Evolutionary conservation across 371 early-diverging fungal genomes (phyloP).

Genomic region (Mortierella sp.): DNA sequence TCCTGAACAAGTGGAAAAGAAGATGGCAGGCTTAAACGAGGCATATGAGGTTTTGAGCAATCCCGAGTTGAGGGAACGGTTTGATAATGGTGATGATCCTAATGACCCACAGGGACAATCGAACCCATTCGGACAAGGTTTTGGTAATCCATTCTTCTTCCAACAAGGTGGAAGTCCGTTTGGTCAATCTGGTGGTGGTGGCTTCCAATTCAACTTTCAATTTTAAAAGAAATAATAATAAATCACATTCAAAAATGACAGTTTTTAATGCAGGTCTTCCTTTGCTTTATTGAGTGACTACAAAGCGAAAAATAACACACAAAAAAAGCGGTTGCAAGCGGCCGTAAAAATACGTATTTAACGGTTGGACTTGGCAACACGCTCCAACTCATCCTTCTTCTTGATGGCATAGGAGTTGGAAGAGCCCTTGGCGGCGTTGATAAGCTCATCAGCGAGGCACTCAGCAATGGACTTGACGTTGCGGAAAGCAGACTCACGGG

Average conservation of each 20-base stretch:
- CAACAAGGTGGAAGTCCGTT: slow-evolving; percentile 67
- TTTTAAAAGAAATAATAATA: neutral
- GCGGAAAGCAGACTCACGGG: slow-evolving; percentile 82
- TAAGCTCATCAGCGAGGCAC: slow-evolving; percentile 99
- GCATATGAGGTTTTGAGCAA: slow-evolving; percentile 93
- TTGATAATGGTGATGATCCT: slow-evolving; percentile 95
- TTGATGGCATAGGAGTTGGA: slow-evolving; percentile 99
- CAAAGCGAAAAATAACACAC: slow-evolving; percentile 22
- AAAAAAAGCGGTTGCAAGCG: slow-evolving; percentile 13
- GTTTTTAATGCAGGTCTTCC: slow-evolving; percentile 2
- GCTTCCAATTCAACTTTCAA: slow-evolving; percentile 61
- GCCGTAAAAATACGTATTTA: slow-evolving; percentile 60
- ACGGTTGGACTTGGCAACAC: slow-evolving; percentile 96
- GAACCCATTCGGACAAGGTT: slow-evolving; percentile 71
- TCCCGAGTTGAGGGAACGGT: slow-evolving; percentile 77
- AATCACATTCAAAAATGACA: neutral
- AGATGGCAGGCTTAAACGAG: slow-evolving; percentile 94
- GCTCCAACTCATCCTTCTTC: slow-evolving; percentile 99
- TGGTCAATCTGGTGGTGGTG: slow-evolving; percentile 58
- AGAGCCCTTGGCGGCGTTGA: slow-evolving; percentile 99
- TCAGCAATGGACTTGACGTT: slow-evolving; percentile 99
- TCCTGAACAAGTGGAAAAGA: slow-evolving; percentile 83
- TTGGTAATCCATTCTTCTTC: slow-evolving; percentile 69
- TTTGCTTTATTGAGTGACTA: slow-evolving; percentile 25
- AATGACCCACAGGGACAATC: slow-evolving; percentile 81